A percentile compares a stretch with the other conserved stretches of the same genome.
These are phyloP conservation scores for Cercospora beticola DNA, from an alignment of 2,329 filamentous ascomycete species.

Conservation along the genomic window DNA sequence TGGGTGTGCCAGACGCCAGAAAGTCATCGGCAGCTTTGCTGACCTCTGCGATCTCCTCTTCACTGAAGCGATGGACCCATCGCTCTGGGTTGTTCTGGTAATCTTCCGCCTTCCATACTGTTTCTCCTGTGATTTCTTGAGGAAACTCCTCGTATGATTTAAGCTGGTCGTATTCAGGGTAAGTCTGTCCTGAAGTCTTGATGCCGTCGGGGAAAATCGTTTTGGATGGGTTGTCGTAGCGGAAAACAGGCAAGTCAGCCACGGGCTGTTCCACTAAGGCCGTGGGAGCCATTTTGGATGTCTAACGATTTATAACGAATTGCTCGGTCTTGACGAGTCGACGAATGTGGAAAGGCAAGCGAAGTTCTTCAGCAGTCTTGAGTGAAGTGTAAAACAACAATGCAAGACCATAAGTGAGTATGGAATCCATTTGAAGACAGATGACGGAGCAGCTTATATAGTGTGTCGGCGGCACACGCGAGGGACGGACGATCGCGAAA, in stretches of 20 bases:
- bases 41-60: conserved; percentile 67
- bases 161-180: conserved; percentile 65
- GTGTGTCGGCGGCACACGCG: neutral
- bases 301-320: conserved; percentile 32
- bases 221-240: conserved; percentile 41
- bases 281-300: conserved; percentile 24
- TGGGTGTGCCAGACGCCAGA: conserved; percentile 61
- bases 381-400: conserved; percentile 21
- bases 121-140: conserved; percentile 67
- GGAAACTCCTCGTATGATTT: conserved; percentile 69
- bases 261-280: conserved; percentile 24
- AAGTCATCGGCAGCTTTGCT: conserved; percentile 67
- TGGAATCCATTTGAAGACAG: conserved; percentile 16
- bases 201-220: conserved; percentile 64
- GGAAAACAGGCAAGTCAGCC: conserved; percentile 19
- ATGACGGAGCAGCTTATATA: conserved; percentile 21
- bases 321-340: conserved; percentile 39
- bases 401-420: conserved; percentile 19
- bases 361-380: conserved; percentile 23
- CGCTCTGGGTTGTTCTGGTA: conserved; percentile 62
- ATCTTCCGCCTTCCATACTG: conserved; percentile 69
- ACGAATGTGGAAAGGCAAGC: conserved; percentile 24
- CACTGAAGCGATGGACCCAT: conserved; percentile 71
- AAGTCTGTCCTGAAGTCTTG: conserved; percentile 70
- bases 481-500: conserved; percentile 19